Evolutionary conservation across 2,329 filamentous ascomycete genomes (phyloP), one percentile per base, ranked within the genome.

Genomic region (Aspergillus sp.): DNA sequence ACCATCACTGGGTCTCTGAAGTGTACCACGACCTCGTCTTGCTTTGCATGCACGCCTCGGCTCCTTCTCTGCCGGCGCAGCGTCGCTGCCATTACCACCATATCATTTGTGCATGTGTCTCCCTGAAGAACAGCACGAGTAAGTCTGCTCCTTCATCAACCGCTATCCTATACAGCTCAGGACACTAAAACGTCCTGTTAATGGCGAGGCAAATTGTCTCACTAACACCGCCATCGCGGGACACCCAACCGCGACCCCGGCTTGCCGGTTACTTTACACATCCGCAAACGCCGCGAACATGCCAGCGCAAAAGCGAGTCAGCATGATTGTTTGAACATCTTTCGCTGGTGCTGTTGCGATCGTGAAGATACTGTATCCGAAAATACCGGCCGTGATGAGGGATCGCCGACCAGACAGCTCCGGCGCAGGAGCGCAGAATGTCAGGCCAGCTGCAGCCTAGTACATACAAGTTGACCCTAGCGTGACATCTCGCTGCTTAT

Each of bases 281-380:
- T 61, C 59, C 9, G 54, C 43, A 13, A 57, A 54, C 13, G 46
- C 43, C n/a, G 49, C 54, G 19, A 54, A 53, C 22, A 57, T 17
- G 8, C 60, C 55, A 3, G 60, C 55, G 22, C 59, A 57, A 45
- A 62, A 62, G 4, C 60, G 45, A 6, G 56, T 47, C 15, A 62
- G n/a, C 55, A 62, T 55, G 17, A 62, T 41, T 0, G 60, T 62
- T n/a, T 59, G 50, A 28, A 54, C 46, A 30, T 59, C 46, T 19
- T 48, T 48, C 8, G 46, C 46, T 7, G 23, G 13, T 6, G 46
- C 46, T 3, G 19, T 23, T 8, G 19, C 46, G 23, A 48, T 13
- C 8, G 46, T 48, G 46, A 48, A 48, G 3, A 48, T 48, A 22
- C n/a, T 25, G 7, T 23, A 22, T 15, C 46, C 46, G 13, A 48